Percentiles rank a stretch among this genome's conserved stretches.
Evolutionary conservation across 2,329 filamentous ascomycete genomes (phyloP).

Genomic region (Pseudocercospora vitis): DNA sequence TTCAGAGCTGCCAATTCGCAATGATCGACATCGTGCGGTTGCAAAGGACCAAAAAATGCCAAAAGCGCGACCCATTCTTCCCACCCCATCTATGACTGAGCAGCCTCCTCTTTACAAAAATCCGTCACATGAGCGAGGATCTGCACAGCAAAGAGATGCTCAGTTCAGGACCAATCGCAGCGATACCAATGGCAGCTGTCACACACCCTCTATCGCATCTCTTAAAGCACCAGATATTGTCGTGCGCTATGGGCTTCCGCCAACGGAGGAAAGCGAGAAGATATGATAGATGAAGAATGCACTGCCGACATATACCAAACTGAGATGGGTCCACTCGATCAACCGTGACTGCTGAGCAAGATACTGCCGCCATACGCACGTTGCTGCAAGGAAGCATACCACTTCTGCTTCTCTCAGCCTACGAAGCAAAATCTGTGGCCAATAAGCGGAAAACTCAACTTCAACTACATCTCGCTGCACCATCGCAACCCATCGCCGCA

Average conservation of each 20-base stretch:
- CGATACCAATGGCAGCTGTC: background rate
- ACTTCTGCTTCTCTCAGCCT: too few species aligned
- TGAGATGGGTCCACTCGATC: too few species aligned
- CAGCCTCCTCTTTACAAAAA: background rate
- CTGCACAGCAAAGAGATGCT: background rate
- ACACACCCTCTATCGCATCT: background rate
- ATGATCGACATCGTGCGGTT: background rate
- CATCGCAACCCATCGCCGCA: background rate
- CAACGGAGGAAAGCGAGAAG: background rate
- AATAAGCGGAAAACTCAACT: too few species aligned
- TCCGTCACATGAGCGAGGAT: background rate
- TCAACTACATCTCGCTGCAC: background rate
- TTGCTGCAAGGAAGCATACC: too few species aligned
- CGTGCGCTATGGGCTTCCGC: background rate
- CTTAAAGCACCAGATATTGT: background rate
- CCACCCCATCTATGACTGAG: slow-evolving; percentile 7
- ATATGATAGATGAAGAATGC: too few species aligned
- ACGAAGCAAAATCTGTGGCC: too few species aligned
- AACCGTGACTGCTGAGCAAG: too few species aligned
- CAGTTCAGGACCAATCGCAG: background rate
- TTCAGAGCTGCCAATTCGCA: background rate
- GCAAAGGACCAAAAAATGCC: background rate
- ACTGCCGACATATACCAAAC: too few species aligned
- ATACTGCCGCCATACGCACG: too few species aligned
- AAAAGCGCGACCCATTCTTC: slow-evolving; percentile 6